Percentiles rank a stretch among this genome's conserved stretches.
phyloP scores from a whole-genome alignment of 2,329 filamentous ascomycete genomes.

The Neonectria sp. region DNA sequence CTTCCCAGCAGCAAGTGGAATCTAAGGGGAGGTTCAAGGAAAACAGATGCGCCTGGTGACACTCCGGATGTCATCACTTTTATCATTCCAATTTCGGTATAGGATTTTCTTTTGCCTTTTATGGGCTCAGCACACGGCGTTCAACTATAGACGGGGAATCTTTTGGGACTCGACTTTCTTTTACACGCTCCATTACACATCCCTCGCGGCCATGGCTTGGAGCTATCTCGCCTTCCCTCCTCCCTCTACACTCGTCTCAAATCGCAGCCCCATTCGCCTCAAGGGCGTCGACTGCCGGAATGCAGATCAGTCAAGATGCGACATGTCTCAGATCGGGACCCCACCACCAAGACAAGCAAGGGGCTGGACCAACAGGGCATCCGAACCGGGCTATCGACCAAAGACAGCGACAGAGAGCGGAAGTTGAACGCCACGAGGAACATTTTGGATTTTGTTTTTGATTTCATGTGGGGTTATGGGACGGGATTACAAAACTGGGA shows the following conservation, averaged over 20 bases:
- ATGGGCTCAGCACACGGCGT: slow-evolving; percentile 50
- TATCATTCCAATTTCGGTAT: slow-evolving; percentile 22
- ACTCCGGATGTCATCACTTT: slow-evolving; percentile 31
- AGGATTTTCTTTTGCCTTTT: slow-evolving; percentile 31
- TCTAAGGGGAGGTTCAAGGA: slow-evolving; percentile 40
- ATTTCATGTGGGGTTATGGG: slow-evolving; percentile 38
- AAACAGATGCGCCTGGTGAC: slow-evolving; percentile 36
- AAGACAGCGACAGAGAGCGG: slow-evolving; percentile 23
- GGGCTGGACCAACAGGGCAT: slow-evolving; percentile 18
- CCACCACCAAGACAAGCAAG: slow-evolving; percentile 26
- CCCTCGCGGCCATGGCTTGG: slow-evolving; percentile 17
- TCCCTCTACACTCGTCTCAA: slow-evolving; percentile 21
- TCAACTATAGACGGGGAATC: slow-evolving; percentile 52
- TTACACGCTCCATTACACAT: slow-evolving; percentile 32
- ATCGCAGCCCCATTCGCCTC: slow-evolving; percentile 32
- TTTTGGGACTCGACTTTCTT: slow-evolving; percentile 42
- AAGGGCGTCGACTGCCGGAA: slow-evolving; percentile 47
- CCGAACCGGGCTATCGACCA: slow-evolving; percentile 25
- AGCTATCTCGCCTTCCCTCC: slow-evolving; percentile 27
- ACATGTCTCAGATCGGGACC: slow-evolving; percentile 50
- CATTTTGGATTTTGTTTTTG: slow-evolving; percentile 35
- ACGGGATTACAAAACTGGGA: slow-evolving; percentile 47
- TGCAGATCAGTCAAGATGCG: slow-evolving; percentile 48
- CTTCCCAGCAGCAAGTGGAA: slow-evolving; percentile 56
- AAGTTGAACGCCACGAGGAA: slow-evolving; percentile 34